A percentile compares a stretch with the other conserved stretches of the same genome.
These are phyloP conservation scores for Sporothrix protearum DNA, from an alignment of 2,329 filamentous ascomycete species.

Conservation along the genomic window DNA sequence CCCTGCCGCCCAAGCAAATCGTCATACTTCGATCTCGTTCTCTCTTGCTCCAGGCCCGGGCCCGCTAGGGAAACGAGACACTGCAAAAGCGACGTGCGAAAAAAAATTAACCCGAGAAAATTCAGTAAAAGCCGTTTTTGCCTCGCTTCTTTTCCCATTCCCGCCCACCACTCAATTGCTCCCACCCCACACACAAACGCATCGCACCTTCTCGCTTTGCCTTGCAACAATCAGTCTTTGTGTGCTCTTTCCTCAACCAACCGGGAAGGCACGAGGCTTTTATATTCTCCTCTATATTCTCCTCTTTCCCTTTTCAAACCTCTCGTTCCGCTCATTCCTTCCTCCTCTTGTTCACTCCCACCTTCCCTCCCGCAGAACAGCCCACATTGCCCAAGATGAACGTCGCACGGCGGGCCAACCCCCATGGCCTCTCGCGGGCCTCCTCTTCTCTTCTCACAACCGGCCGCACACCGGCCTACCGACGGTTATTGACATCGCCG, in stretches of 20 bases:
- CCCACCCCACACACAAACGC: slow-evolving; percentile 1
- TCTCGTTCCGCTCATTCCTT: not conserved
- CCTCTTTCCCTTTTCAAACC: slow-evolving; percentile 27
- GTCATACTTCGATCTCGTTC: slow-evolving; percentile 22
- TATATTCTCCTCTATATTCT: not conserved
- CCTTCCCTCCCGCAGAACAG: not conserved
- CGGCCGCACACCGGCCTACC: slow-evolving; percentile 48
- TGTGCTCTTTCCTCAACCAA: slow-evolving; percentile 8
- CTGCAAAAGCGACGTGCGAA: not conserved
- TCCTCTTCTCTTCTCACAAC: slow-evolving; percentile 36
- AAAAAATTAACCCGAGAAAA: slow-evolving; percentile 26
- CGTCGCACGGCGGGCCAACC: slow-evolving; percentile 43
- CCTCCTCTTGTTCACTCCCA: not conserved
- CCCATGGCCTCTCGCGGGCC: slow-evolving; percentile 43
- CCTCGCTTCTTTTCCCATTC: slow-evolving; percentile 17
- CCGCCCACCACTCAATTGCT: not conserved
- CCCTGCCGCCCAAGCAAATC: slow-evolving; percentile 19
- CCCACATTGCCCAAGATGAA: slow-evolving; percentile 41
- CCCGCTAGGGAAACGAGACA: slow-evolving; percentile 1
- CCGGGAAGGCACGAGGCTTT: slow-evolving; percentile 21
- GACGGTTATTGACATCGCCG: slow-evolving; percentile 43
- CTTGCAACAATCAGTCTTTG: not conserved
- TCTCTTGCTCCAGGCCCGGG: slow-evolving; percentile 1
- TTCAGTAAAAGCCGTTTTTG: slow-evolving; percentile 19
- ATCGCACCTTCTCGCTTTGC: slow-evolving; percentile 7